These are phyloP conservation scores for Glycyrrhiza uralensis DNA, from an alignment of 306 rosid genomes.

Conservation along the genomic window DNA sequence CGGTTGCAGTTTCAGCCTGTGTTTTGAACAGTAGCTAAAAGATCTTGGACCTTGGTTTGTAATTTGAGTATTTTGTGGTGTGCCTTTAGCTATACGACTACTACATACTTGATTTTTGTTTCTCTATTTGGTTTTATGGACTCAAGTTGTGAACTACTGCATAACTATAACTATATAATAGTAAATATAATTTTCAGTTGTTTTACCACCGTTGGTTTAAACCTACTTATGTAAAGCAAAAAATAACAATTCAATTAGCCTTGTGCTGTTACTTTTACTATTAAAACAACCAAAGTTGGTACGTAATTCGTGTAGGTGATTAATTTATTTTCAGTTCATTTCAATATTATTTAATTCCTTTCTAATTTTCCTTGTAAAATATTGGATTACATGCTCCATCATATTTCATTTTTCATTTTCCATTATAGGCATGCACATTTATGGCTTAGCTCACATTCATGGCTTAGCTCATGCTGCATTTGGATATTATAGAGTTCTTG, in stretches of 20 bases:
- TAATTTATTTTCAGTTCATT: not conserved
- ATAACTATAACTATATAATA: not conserved
- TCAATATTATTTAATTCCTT: not conserved
- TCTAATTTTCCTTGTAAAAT: not conserved
- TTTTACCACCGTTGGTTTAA: too few relatives aligned
- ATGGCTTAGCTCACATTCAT: too few relatives aligned
- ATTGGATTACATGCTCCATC: not conserved
- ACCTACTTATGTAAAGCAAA: too few relatives aligned
- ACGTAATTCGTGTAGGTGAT: constrained; percentile 69
- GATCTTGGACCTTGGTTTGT: not conserved
- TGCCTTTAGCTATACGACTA: not conserved
- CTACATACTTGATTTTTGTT: not conserved
- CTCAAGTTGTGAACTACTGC: not conserved
- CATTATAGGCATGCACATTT: constrained; percentile 64
- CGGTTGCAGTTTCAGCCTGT: not conserved
- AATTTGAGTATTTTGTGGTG: not conserved
- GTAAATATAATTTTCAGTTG: not conserved
- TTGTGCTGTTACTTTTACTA: too few relatives aligned
- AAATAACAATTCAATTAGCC: too few relatives aligned
- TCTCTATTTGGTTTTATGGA: not conserved
- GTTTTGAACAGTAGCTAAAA: not conserved
- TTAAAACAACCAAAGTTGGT: constrained; percentile 73
- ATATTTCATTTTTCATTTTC: constrained; percentile 21
- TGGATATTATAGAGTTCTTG: constrained; percentile 89
- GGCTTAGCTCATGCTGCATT: constrained; percentile 91